Conservation (phyloP, 75 land plant genomes). For the Ceratopteris richardii region DNA sequence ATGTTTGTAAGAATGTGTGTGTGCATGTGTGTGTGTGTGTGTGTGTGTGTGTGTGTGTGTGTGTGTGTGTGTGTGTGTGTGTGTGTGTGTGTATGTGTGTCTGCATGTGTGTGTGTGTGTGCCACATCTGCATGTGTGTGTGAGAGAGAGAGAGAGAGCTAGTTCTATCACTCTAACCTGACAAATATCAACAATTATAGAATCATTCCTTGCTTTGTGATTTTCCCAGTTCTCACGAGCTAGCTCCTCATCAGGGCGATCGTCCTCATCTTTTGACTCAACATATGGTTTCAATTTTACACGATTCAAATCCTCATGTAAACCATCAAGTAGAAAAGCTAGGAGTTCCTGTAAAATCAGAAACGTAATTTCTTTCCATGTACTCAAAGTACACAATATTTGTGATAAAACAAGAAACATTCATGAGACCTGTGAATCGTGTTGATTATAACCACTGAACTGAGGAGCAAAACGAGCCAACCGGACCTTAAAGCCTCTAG, state of each 20-base stretch:
- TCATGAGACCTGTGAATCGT: constrained; percentile 79
- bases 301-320: constrained; percentile 85
- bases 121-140: too few relatives aligned
- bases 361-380: too few relatives aligned
- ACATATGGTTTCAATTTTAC: constrained; percentile 66
- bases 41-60: too few relatives aligned
- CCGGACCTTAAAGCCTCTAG: constrained; percentile 57
- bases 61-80: too few relatives aligned
- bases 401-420: too few relatives aligned
- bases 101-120: too few relatives aligned
- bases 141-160: too few relatives aligned
- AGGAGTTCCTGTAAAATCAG: constrained; percentile 50
- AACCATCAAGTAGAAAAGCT: constrained; percentile 73
- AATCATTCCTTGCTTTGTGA: constrained; percentile 78
- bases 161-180: too few relatives aligned
- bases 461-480: constrained; percentile 87
- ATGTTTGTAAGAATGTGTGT: too few relatives aligned
- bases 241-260: constrained; percentile 64
- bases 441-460: constrained; percentile 82
- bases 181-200: constrained; percentile 68
- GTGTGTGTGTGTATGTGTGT: too few relatives aligned
- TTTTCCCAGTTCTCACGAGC: constrained; percentile 68
- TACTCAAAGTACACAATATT: too few relatives aligned
- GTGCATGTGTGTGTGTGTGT: too few relatives aligned
- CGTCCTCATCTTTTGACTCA: constrained; percentile 65